Evolutionary conservation across 805 yeast species (phyloP), one percentile per base, ranked within the genome.

Genomic region (Metschnikowia dekortorum): DNA sequence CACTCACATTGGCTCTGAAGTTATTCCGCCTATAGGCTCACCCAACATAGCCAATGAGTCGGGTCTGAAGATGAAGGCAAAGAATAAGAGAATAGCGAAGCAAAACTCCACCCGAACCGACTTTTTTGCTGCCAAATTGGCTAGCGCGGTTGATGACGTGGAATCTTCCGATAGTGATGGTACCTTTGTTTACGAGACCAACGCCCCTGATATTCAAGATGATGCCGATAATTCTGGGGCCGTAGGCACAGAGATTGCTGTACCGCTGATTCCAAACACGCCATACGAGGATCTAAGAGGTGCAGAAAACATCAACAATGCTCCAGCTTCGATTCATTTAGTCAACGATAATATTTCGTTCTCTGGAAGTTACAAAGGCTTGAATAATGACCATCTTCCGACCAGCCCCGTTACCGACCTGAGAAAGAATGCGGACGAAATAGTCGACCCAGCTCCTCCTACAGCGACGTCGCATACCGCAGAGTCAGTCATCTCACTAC

Each of bases 81-180:
- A 61, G 45, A 58, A 53, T 31, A 70, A 68, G 53, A 64, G 64
- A 34, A 60, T 64, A 10, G 59, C 71, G 10, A 72, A 78, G 47
- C 82, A 80, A 53, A 80, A 76, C 54, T 79, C 89, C 3, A 83
- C 96, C 7, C 80, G 90, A 61, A 94, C 97, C 0, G 98, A 91
- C 62, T 82, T 89, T 53, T 94, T 94, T 67, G 98, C 97, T 8
- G 97, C 98, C 0, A 87, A 86, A 59, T 75, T 94, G 53, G 98
- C 97, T 8, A 85, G 89, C 49, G 98, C 98, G 0, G 95, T 92
- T 4, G 96, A 87, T 55, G 96, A 89, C 59, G 91, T 82, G 40
- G 89, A 87, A 53, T 82, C 87, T 38, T 84, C 91, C 33, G 97
- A 91, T 64, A 83, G 90, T 28, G 96, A 91, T 58, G 99, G 94